Evolutionary conservation across 2,329 filamentous ascomycete genomes (phyloP), one percentile per base, ranked within the genome.

Genomic region (Monilinia aucupariae): DNA sequence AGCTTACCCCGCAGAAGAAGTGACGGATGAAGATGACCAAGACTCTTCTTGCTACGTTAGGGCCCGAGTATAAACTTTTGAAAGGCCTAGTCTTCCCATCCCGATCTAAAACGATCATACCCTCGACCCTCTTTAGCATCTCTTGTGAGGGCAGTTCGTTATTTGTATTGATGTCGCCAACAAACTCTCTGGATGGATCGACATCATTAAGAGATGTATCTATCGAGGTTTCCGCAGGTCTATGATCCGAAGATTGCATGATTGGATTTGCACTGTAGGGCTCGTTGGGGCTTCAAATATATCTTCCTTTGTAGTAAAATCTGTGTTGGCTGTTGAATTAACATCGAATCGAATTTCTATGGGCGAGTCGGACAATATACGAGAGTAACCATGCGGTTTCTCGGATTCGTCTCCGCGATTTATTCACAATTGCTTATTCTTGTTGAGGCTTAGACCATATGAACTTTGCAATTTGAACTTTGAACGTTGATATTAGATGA

Each of bases 91-190:
- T 64, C 45, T 70, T 71, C 4, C 74, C 72, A 59, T 75, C 71
- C 20, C 65, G 53, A 60, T 74, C 71, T 34, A 74, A 61, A 10
- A 76, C 66, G 1, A 64, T 64, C 61, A 72, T 61, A 25, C 71
- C 65, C 65, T 83, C 81, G 48, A 87, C 79, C 68, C 77, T 78
- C 61, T 75, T 77, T 32, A 87, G 73, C 4, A 76, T 78, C 61
- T 79, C 77, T 25, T 72, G 68, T 0, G 80, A 76, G 0, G 85
- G 85, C 2, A 86, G 70, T 45, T 81, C 77, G 70, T 87, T 79
- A 71, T 80, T 81, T 13, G 80, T 85, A 55, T 78, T 74, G 20
- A 86, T 76, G 59, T 83, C 77, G 66, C 83, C 84, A 12, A 79
- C 76, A 70, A 86, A 86, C 68, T 87, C 83, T 34, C 73, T 72